phyloP scores from a whole-genome alignment of 106 monocot species.

The Agapanthus africanus region DNA sequence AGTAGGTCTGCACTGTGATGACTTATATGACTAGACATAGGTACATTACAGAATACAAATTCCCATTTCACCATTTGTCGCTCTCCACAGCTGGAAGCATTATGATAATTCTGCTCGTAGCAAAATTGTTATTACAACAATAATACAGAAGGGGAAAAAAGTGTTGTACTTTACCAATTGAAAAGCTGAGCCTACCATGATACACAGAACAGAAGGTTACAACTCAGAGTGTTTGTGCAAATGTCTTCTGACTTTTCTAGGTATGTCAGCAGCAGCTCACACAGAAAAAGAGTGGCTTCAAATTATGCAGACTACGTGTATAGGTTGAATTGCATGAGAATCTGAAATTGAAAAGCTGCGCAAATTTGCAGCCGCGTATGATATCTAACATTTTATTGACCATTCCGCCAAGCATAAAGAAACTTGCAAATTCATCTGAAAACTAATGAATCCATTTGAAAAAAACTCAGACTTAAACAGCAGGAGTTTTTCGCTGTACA shows the following conservation, averaged over 20 bases:
- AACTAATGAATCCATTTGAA: too few species aligned
- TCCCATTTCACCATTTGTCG: neutral
- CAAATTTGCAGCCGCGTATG: too few species aligned
- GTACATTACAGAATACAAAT: neutral
- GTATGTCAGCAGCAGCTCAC: neutral
- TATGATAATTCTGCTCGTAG: neutral
- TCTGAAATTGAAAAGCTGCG: too few species aligned
- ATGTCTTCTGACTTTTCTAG: neutral
- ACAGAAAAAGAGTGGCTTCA: neutral
- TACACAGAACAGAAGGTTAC: neutral
- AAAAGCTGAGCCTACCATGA: neutral
- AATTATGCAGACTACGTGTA: too few species aligned
- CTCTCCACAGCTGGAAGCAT: neutral
- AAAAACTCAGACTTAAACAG: too few species aligned
- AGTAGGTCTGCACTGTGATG: neutral
- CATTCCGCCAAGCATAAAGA: too few species aligned
- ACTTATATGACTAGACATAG: neutral
- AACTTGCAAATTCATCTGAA: too few species aligned
- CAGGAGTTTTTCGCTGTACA: too few species aligned
- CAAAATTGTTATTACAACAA: neutral
- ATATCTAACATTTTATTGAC: too few species aligned
- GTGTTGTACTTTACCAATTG: neutral
- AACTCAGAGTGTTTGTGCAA: neutral
- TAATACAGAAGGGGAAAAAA: neutral
- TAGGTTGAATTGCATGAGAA: too few species aligned